A percentile compares a stretch with the other conserved stretches of the same genome.
These are phyloP conservation scores for Aulographum hederae DNA, from an alignment of 2,329 filamentous ascomycete species.

Conservation along the genomic window DNA sequence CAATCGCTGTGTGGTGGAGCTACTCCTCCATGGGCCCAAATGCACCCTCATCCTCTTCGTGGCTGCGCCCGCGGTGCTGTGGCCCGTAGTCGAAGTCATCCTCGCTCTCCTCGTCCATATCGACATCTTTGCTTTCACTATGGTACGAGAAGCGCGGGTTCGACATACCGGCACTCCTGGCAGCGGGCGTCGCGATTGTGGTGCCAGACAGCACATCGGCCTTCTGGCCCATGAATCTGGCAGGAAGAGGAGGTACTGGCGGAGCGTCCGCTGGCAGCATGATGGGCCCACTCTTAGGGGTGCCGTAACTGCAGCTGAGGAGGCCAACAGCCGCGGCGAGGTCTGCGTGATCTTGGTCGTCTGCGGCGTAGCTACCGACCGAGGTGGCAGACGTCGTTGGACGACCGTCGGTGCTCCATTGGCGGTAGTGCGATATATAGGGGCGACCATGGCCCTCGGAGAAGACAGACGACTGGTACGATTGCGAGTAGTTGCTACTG, in stretches of 20 bases:
- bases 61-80: conserved; percentile 41
- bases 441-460: conserved; percentile 35
- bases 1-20: no score
- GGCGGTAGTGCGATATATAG: conserved; percentile 42
- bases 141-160: conserved; percentile 8
- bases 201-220: conserved; percentile 35
- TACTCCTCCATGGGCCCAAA: conserved; percentile 95
- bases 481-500: conserved; percentile 43
- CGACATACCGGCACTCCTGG: conserved; percentile 45
- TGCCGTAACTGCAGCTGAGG: conserved; percentile 80
- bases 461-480: conserved; percentile 58
- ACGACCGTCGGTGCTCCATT: conserved; percentile 55
- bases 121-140: conserved; percentile 19
- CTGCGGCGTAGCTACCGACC: conserved; percentile 45
- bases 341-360: conserved; percentile 52
- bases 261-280: conserved; percentile 56
- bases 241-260: conserved; percentile 72
- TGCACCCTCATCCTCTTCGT: conserved; percentile 87
- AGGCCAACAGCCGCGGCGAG: conserved; percentile 80
- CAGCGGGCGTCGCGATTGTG: conserved; percentile 30
- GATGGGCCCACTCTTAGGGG: conserved; percentile 46
- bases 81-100: conserved; percentile 46
- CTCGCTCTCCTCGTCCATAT: conserved; percentile 39
- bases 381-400: conserved; percentile 51
- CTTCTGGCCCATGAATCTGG: conserved; percentile 50